Percentiles rank a stretch among this genome's conserved stretches.
Conservation (phyloP, 768 basidiomycete genomes). For the Calocybe gangraenosa region DNA sequence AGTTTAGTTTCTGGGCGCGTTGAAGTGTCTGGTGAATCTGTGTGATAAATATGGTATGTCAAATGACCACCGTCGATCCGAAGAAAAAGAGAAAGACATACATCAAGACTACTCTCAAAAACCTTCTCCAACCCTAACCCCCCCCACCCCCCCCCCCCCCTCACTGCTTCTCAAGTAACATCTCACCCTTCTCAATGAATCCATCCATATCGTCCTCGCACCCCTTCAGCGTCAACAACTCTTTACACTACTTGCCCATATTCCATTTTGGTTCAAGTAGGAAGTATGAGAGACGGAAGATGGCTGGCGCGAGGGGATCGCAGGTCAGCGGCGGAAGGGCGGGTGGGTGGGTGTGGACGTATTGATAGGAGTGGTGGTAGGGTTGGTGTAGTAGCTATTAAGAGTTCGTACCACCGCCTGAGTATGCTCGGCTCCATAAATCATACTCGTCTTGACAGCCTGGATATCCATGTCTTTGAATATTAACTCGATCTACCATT, state of each 20-base stretch:
- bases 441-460: too few species aligned
- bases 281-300: slow-evolving; percentile 81
- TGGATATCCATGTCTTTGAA: too few species aligned
- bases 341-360: too few species aligned
- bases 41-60: slow-evolving; percentile 3
- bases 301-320: slow-evolving; percentile 67
- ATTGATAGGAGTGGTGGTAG: too few species aligned
- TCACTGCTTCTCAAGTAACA: slow-evolving; percentile 62
- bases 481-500: too few species aligned
- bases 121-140: slow-evolving; percentile 71
- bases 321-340: too few species aligned
- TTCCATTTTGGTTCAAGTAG: slow-evolving; percentile 61
- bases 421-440: too few species aligned
- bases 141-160: slow-evolving; percentile 91
- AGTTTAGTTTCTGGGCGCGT: slow-evolving; percentile 70
- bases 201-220: slow-evolving; percentile 73
- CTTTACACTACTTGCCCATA: slow-evolving; percentile 66
- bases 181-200: slow-evolving; percentile 70
- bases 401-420: too few species aligned
- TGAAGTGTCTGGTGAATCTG: slow-evolving; percentile 70
- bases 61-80: neutral
- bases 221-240: slow-evolving; percentile 63
- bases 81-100: slow-evolving; percentile 19
- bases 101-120: slow-evolving; percentile 79
- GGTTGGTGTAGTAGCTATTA: too few species aligned